Evolutionary conservation across 306 rosid species (phyloP).

Genomic region (Cercis canadensis): DNA sequence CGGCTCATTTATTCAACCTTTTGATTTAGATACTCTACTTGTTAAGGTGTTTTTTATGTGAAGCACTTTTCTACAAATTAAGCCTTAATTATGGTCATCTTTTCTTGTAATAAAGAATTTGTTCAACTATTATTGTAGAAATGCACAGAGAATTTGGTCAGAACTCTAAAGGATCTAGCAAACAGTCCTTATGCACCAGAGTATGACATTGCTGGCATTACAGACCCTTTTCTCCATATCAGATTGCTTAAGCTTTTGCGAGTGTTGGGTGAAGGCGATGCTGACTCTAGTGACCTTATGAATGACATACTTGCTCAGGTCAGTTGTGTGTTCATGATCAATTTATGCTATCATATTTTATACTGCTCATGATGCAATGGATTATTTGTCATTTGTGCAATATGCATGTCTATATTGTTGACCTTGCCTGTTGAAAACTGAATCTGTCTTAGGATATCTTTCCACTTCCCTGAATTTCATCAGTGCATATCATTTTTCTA

Average conservation of each 20-base stretch:
- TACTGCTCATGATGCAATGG: slow-evolving; percentile 7
- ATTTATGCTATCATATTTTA: slow-evolving; percentile 26
- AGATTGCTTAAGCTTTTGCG: slow-evolving; percentile 89
- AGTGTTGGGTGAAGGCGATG: slow-evolving; percentile 90
- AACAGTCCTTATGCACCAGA: slow-evolving; percentile 97
- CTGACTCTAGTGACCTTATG: slow-evolving; percentile 91
- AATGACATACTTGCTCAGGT: slow-evolving; percentile 99
- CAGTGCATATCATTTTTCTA: slow-evolving; percentile 3
- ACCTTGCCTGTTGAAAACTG: slow-evolving; percentile 21
- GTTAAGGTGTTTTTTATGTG: slow-evolving; percentile 25
- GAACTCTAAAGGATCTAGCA: slow-evolving; percentile 81
- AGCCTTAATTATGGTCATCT: slow-evolving; percentile 23
- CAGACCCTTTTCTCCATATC: slow-evolving; percentile 96
- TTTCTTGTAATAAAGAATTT: slow-evolving; percentile 36
- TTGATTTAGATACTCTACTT: slow-evolving; percentile 8
- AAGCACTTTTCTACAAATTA: slow-evolving; percentile 20
- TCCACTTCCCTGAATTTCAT: slow-evolving; percentile 23
- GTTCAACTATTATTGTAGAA: slow-evolving; percentile 62
- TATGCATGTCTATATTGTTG: slow-evolving; percentile 21
- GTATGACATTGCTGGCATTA: slow-evolving; percentile 94
- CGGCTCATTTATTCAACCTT: slow-evolving; percentile 16
- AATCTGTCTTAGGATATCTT: slow-evolving; percentile 26
- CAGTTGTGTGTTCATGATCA: slow-evolving; percentile 30
- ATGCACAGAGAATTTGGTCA: slow-evolving; percentile 88
- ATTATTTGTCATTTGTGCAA: slow-evolving; percentile 15